These are phyloP conservation scores for Porcisia hertigi DNA, from an alignment of 208 protist genomes.

Conservation along the genomic window DNA sequence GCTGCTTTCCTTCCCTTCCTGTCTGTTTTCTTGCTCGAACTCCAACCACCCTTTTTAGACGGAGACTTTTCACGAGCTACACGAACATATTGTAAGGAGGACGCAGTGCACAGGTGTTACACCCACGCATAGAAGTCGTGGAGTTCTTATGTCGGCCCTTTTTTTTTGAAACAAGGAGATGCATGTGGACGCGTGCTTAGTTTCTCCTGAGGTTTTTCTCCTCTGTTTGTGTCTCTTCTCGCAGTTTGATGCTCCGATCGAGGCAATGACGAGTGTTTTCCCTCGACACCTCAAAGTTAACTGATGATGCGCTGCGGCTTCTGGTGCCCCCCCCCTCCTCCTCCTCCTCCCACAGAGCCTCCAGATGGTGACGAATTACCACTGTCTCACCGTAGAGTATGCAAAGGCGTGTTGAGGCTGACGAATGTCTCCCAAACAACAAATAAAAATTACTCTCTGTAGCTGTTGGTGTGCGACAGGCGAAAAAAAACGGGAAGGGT, in stretches of 20 bases:
- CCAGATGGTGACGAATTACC: background rate
- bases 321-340: background rate
- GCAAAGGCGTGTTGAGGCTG: background rate
- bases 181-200: background rate
- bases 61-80: background rate
- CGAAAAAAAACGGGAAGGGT: background rate
- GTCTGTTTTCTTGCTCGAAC: background rate
- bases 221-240: background rate
- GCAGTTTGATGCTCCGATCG: background rate
- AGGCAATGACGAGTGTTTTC: background rate
- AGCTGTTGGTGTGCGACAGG: background rate
- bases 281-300: background rate
- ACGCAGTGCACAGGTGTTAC: background rate
- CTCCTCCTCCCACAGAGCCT: background rate
- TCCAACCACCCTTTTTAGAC: background rate
- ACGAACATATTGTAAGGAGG: background rate
- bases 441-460: background rate
- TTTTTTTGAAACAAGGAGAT: background rate
- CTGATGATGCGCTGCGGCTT: background rate
- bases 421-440: background rate
- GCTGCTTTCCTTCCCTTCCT: background rate
- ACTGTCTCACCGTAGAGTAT: background rate
- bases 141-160: background rate
- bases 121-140: background rate
- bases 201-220: background rate